These are phyloP conservation scores for Hypoxylon rubiginosum DNA, from an alignment of 2,329 filamentous ascomycete species.

Conservation along the genomic window DNA sequence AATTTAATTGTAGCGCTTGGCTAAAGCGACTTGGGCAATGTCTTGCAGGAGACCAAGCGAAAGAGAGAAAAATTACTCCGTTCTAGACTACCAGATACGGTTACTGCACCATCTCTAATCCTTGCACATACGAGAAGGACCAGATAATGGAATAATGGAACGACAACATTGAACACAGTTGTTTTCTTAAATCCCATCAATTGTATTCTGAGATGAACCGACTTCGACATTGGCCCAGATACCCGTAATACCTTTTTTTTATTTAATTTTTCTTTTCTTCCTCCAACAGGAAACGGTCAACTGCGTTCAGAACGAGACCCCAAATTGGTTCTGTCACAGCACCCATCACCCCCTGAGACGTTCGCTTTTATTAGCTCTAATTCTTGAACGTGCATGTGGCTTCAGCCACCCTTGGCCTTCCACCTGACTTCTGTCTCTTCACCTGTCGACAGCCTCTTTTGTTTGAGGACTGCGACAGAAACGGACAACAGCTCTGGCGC, in stretches of 20 bases:
- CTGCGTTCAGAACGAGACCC: constrained; percentile 20
- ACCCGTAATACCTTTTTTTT: constrained; percentile 6
- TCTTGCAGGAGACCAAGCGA: constrained; percentile 29
- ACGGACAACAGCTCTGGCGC: constrained; percentile 63
- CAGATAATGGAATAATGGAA: constrained; percentile 8
- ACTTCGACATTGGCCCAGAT: constrained; percentile 21
- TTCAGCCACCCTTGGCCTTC: constrained; percentile 39
- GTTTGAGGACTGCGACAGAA: constrained; percentile 34
- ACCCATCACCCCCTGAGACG: constrained; percentile 39
- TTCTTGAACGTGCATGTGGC: constrained; percentile 33
- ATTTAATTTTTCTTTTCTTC: constrained; percentile 11
- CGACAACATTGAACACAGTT: constrained; percentile 38
- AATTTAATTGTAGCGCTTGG: constrained; percentile 40
- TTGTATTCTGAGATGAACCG: constrained; percentile 20
- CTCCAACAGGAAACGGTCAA: constrained; percentile 16
- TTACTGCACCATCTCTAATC: constrained; percentile 38
- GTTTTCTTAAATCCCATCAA: constrained; percentile 33
- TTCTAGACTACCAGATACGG: constrained; percentile 36
- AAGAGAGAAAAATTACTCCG: constrained; percentile 32
- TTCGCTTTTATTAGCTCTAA: constrained; percentile 31
- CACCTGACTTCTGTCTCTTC: constrained; percentile 24
- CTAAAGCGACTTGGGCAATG: constrained; percentile 22
- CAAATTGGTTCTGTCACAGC: constrained; percentile 31
- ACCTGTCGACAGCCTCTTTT: constrained; percentile 39
- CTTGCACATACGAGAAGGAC: constrained; percentile 24